phyloP scores from a whole-genome alignment of 2,329 filamentous ascomycete genomes.

The Penicillium sclerotiorum region DNA sequence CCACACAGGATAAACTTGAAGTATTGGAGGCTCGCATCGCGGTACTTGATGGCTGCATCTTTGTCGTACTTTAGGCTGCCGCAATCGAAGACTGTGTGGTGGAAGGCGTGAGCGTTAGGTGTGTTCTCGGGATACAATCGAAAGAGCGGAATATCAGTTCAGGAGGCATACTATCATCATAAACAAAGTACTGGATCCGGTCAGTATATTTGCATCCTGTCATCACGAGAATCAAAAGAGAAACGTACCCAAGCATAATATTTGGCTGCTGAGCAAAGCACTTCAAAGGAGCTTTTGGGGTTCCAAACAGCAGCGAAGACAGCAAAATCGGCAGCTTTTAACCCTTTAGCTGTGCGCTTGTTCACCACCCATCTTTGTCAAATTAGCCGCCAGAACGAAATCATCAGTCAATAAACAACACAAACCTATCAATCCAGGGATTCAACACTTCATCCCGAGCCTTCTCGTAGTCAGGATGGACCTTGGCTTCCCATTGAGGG shows the following conservation, averaged over 20 bases:
- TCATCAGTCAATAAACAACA: neutral
- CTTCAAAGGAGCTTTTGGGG: neutral
- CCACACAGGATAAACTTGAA: neutral
- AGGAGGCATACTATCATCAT: neutral
- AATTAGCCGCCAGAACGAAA: no score
- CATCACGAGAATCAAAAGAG: neutral
- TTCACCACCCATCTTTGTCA: neutral
- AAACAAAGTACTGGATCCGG: neutral
- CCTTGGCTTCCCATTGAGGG: conserved; percentile 3
- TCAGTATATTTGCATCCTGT: neutral
- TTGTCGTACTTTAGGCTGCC: neutral
- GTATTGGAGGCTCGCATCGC: conserved; percentile 1
- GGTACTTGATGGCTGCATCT: neutral
- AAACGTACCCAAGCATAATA: conserved; percentile 3
- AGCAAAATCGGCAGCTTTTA: conserved; percentile 1
- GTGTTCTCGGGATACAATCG: neutral
- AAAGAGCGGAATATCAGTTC: no score
- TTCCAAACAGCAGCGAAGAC: conserved; percentile 1
- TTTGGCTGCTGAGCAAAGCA: conserved; percentile 1
- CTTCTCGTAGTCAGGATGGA: neutral
- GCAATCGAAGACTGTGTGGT: conserved; percentile 2
- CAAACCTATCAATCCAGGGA: neutral
- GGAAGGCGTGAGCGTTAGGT: no score
- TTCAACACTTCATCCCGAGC: conserved; percentile 5
- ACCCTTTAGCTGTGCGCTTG: neutral